Evolutionary conservation across 2,329 filamentous ascomycete species (phyloP).

Genomic region (Aspergillus proliferans): DNA sequence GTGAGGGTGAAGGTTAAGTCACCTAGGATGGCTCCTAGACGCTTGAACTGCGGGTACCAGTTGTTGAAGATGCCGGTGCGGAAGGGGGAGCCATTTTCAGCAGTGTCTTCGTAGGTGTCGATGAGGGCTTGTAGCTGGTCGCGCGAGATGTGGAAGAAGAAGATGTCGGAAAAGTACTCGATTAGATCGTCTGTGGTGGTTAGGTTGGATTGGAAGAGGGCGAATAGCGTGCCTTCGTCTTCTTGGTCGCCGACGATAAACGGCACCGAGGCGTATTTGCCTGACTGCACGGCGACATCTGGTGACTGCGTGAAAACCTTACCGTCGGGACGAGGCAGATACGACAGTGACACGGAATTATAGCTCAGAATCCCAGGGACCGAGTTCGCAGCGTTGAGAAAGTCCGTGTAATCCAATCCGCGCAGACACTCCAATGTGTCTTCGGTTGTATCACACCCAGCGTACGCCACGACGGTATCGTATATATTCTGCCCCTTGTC

Average conservation of each 20-base stretch:
- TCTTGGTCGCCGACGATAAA: constrained; percentile 69
- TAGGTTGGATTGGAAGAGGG: constrained; percentile 63
- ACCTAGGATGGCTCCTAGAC: constrained; percentile 66
- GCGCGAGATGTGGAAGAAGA: constrained; percentile 54
- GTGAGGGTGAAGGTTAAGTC: constrained; percentile 70
- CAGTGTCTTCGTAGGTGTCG: constrained; percentile 54
- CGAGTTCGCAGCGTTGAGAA: constrained; percentile 60
- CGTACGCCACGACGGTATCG: constrained; percentile 40
- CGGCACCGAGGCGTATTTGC: constrained; percentile 55
- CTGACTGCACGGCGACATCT: constrained; percentile 49
- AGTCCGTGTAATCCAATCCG: constrained; percentile 39
- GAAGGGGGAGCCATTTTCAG: constrained; percentile 63
- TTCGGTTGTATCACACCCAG: constrained; percentile 38
- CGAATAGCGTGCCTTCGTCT: constrained; percentile 72
- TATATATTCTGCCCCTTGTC: constrained; percentile 57
- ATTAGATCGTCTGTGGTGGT: constrained; percentile 55
- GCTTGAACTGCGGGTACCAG: constrained; percentile 70
- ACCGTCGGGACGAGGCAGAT: constrained; percentile 68
- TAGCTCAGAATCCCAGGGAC: constrained; percentile 65
- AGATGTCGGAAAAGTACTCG: constrained; percentile 55
- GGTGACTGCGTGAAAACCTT: constrained; percentile 56
- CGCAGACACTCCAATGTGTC: constrained; percentile 47
- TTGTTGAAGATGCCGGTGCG: constrained; percentile 63
- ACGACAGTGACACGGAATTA: constrained; percentile 62
- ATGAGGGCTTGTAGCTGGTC: constrained; percentile 53